A percentile compares a stretch with the other conserved stretches of the same genome.
Evolutionary conservation across 2,329 filamentous ascomycete species (phyloP).

Genomic region (Verticillium nonalfalfae): DNA sequence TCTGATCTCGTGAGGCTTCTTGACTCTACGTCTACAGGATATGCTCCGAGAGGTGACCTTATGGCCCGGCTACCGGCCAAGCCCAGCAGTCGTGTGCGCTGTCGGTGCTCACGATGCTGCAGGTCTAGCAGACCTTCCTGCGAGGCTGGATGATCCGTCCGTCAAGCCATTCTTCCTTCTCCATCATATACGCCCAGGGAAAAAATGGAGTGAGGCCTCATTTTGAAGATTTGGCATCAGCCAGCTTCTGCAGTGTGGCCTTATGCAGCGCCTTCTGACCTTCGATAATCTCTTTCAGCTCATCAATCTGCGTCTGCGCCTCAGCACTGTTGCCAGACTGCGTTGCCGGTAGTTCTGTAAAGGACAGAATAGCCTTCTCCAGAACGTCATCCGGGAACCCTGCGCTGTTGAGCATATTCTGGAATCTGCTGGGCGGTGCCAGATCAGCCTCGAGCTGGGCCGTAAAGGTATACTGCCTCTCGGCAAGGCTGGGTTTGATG

Average conservation of each 20-base stretch:
- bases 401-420: conserved; percentile 34
- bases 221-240: conserved; percentile 15
- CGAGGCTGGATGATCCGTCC: too few species aligned
- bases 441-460: conserved; percentile 51
- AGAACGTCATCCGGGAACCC: conserved; percentile 42
- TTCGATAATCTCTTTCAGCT: conserved; percentile 31
- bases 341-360: conserved; percentile 25
- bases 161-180: too few species aligned
- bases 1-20: too few species aligned
- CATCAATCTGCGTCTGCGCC: conserved; percentile 23
- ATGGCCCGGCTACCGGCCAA: too few species aligned
- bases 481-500: conserved; percentile 72
- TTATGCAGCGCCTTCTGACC: conserved; percentile 28
- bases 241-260: conserved; percentile 19
- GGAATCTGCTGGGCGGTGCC: conserved; percentile 33
- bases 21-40: too few species aligned
- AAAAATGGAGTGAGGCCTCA: neutral
- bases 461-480: conserved; percentile 58
- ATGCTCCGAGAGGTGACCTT: too few species aligned
- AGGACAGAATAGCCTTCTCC: conserved; percentile 41
- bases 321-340: conserved; percentile 17
- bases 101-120: too few species aligned
- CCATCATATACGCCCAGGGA: too few species aligned
- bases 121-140: too few species aligned
- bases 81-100: too few species aligned